These are phyloP conservation scores for Aspergillus pseudoviridinutans DNA, from an alignment of 2,329 filamentous ascomycete species.

Conservation along the genomic window DNA sequence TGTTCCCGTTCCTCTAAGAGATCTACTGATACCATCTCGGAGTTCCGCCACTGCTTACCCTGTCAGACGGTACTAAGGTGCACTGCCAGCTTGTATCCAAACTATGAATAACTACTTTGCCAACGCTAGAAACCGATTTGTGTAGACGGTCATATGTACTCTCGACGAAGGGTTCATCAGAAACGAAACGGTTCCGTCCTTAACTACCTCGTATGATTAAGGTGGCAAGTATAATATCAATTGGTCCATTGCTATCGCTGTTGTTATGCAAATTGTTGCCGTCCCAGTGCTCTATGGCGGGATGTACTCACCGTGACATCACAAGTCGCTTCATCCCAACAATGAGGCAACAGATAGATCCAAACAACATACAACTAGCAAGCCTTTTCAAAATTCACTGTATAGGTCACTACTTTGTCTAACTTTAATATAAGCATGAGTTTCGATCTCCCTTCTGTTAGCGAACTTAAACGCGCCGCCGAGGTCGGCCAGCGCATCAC, in stretches of 20 bases:
- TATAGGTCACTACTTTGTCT: not conserved
- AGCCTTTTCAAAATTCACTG: not conserved
- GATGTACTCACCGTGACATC: slow-evolving; percentile 26
- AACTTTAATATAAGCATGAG: slow-evolving; percentile 9
- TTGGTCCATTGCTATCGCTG: not conserved
- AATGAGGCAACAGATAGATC: not conserved
- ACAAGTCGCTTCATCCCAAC: slow-evolving; percentile 1
- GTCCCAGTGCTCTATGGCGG: slow-evolving; percentile 2
- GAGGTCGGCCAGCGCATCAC: slow-evolving; percentile 32
- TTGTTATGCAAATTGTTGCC: not conserved
- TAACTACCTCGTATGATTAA: not conserved
- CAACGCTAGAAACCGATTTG: not conserved
- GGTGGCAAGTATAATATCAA: not conserved
- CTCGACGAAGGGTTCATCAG: too few relatives aligned
- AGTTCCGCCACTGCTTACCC: not conserved
- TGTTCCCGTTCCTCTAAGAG: not conserved
- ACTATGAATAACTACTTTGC: not conserved
- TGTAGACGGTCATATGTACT: too few relatives aligned
- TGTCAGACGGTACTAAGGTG: not conserved
- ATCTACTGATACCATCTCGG: not conserved
- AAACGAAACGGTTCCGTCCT: not conserved
- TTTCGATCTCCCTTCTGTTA: slow-evolving; percentile 14
- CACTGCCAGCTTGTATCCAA: not conserved
- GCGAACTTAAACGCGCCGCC: slow-evolving; percentile 28
- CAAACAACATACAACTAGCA: not conserved